A percentile compares a stretch with the other conserved stretches of the same genome.
Evolutionary conservation across 2,329 filamentous ascomycete genomes (phyloP).

Genomic region (Xylaria sp.): DNA sequence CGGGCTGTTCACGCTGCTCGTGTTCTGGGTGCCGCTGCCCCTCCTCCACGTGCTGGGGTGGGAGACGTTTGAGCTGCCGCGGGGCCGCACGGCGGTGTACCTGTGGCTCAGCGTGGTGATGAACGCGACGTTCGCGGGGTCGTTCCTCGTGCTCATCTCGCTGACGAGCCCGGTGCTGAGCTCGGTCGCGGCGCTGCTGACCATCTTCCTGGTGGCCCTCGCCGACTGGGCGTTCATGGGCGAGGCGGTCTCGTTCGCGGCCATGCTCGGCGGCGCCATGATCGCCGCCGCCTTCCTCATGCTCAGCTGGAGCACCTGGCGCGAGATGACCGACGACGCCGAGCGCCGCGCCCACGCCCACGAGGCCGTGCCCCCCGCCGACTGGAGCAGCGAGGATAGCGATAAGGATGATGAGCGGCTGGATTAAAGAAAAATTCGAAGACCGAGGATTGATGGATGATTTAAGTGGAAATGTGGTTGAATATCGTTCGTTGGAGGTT

Average conservation of each 20-base stretch:
- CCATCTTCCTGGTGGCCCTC: slow-evolving; percentile 94
- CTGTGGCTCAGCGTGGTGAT: slow-evolving; percentile 78
- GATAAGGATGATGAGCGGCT: slow-evolving; percentile 42
- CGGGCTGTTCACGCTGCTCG: slow-evolving; percentile 79
- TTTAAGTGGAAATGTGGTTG: not conserved
- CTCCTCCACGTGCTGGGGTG: slow-evolving; percentile 77
- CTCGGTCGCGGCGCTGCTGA: slow-evolving; percentile 89
- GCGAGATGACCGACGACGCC: slow-evolving; percentile 87
- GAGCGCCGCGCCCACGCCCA: slow-evolving; percentile 54
- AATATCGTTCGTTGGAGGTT: not conserved
- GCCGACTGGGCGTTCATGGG: slow-evolving; percentile 88
- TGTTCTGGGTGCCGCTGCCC: slow-evolving; percentile 91
- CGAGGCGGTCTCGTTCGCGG: slow-evolving; percentile 71
- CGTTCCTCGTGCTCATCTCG: slow-evolving; percentile 89
- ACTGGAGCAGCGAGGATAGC: slow-evolving; percentile 52
- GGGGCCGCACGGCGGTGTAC: slow-evolving; percentile 76
- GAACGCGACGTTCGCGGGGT: slow-evolving; percentile 91
- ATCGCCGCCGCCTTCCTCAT: slow-evolving; percentile 89
- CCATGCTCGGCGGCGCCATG: slow-evolving; percentile 78
- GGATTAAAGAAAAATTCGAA: slow-evolving; percentile 15
- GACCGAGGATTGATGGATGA: not conserved
- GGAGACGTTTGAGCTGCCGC: slow-evolving; percentile 82
- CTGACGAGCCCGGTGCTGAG: slow-evolving; percentile 91
- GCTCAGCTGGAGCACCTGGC: slow-evolving; percentile 87
- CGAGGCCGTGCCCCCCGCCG: slow-evolving; percentile 34